Base-by-base conservation (phyloP, 768 basidiomycete species). In the Cantharellus cinnabarinus region DNA sequence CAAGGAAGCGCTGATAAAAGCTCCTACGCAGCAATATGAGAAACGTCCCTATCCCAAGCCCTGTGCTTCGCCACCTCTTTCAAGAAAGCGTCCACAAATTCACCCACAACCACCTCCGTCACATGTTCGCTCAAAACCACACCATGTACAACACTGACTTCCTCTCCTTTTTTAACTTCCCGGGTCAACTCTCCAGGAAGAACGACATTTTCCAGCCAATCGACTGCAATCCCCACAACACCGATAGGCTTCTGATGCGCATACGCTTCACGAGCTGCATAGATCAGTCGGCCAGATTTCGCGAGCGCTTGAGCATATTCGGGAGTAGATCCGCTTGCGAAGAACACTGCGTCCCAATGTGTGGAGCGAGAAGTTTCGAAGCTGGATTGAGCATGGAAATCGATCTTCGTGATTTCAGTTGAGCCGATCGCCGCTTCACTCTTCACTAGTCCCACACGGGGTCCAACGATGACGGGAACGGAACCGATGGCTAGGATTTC, bases 241-340 rank as follows among this genome's bases (percentile, higher is more conserved):
- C 79, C 85, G 60, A 94, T 85, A 15, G 83, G 68, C 71, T 91
- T 91, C 70, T 80, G 82, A 69, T 91, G 89, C 29, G 83, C 83
- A 70, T 85, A 91, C 2, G 86, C 82, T 69, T 91, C 89, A 51
- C 85, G 77, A 2, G 85, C 77, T 75, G 83, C 89, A 67, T 93
- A 86, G n/a, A 88, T 70, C 4, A 75, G 75, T 20, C 89, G 77
- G 3, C 89, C 90, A 55, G 76, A 78, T 63, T 74, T 73, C 4
- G 71, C 66, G 41, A 89, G 74, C 39, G 73, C 66, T 66, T 78
- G 76, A n/a, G 72, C 75, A 66, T 82, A 80, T 41, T 73, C 71
- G 4, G 71, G 71, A 2, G 64, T 67, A 42, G 66, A 60, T 4
- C 89, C 88, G 20, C 82, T 82, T 5, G 87, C 80, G 64, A 93